A percentile compares a stretch with the other conserved stretches of the same genome.
Evolutionary conservation across 305 asterid genomes (phyloP).

Genomic region (Fraxinus dipetala): DNA sequence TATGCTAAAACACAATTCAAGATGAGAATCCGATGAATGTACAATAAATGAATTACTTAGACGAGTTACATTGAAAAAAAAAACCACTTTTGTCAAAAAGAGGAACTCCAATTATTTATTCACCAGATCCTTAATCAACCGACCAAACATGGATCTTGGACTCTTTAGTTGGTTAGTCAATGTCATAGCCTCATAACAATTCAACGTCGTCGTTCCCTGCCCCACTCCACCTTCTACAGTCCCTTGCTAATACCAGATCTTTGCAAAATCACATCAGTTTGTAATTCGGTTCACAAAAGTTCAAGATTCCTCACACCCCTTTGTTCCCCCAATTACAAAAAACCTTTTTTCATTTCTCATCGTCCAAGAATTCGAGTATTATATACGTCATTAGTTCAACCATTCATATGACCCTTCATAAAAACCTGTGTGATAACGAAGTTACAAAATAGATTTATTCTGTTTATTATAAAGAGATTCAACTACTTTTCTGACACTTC

Average conservation of each 20-base stretch:
- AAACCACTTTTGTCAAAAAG: not conserved
- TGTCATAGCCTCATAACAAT: not conserved
- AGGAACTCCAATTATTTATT: not conserved
- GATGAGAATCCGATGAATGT: not conserved
- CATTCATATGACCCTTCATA: not conserved
- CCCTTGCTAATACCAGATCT: not conserved
- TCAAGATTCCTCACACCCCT: slow-evolving; percentile 28
- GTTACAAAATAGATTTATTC: not conserved
- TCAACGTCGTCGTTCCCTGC: slow-evolving; percentile 29
- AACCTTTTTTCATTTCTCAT: not conserved
- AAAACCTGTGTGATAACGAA: not conserved
- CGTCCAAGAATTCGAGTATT: not conserved
- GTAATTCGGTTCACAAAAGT: slow-evolving; percentile 12
- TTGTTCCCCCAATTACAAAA: slow-evolving; percentile 12
- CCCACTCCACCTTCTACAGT: not conserved
- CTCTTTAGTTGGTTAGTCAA: not conserved
- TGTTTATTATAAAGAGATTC: not conserved
- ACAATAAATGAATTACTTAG: not conserved
- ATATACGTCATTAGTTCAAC: not conserved
- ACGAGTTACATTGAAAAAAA: not conserved
- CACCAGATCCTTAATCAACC: not conserved
- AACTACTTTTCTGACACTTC: slow-evolving; percentile 17
- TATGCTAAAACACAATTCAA: not conserved
- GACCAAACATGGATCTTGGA: not conserved
- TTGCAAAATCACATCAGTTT: not conserved